Base-by-base conservation (phyloP, 129 eudicot species). In the Ambrosia artemisiifolia region DNA sequence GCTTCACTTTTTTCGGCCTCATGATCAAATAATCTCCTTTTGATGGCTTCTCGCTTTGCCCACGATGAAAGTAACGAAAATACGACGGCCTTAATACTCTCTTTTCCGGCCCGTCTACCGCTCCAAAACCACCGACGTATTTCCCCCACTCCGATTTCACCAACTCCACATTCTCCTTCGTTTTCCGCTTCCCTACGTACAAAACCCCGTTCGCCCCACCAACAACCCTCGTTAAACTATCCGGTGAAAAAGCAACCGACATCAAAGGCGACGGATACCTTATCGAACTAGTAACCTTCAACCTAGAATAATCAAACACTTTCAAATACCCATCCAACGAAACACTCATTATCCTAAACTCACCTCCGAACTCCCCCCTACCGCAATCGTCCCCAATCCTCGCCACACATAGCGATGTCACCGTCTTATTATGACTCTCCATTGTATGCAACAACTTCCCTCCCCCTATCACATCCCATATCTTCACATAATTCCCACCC, bases 401-500 rank as follows among this genome's bases (percentile, higher is more conserved):
- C 32, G 86, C 98, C 33, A 94, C 81, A 68, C 97, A 90, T 5
- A 90, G 77, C 2, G 88, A 79, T 1, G 97, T 94, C 33, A 94
- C 89, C 0, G 98, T 94, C 85, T 94, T 94, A 35, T 83, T 88
- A 65, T 94, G 98, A 47, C 91, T 79, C 79, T 94, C 98, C 91
- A 94, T 85, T 0, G 92, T 62, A 70, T 88, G 48, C 86, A 94
- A 17, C 77, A 88, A 61, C 82, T 82, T 94, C 47, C 98, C 97
- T 51, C 98, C 98, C 7, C 97, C 97, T 24, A 94, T 86, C 47
- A 94, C 81, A 79, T 94, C 98, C 98, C 98, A 94, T 38, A 94
- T 87, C 62, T 90, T 94, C 54, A 94, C 98, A 10, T 11, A 38
- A 75, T 88, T 90, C 4, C 98, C 96, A 49, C 98, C 97, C 0